Conservation (phyloP, 176 grass and related monocot species). For the Juncus effusus region DNA sequence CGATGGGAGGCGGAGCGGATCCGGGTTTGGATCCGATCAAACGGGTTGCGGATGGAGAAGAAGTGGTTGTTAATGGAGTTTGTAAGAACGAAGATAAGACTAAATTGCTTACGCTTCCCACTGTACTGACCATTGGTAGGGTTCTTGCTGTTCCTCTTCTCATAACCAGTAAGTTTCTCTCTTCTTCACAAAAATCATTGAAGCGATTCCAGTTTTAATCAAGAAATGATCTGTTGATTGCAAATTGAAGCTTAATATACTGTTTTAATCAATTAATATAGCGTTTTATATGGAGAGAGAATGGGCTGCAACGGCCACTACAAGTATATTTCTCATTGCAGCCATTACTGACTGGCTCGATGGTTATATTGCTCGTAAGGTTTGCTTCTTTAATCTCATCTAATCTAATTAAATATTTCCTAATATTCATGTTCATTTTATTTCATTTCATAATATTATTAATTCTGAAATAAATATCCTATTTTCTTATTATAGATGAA, state of each 20-base stretch:
- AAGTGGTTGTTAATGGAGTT: slow-evolving; percentile 34
- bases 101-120: slow-evolving; percentile 80
- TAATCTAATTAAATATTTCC: slow-evolving; percentile 13
- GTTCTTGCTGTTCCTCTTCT: slow-evolving; percentile 86
- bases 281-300: slow-evolving; percentile 84
- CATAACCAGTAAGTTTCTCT: slow-evolving; percentile 56
- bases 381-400: slow-evolving; percentile 29
- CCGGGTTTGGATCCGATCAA: slow-evolving; percentile 20
- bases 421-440: neutral
- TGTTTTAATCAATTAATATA: slow-evolving; percentile 24
- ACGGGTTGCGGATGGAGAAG: slow-evolving; percentile 11
- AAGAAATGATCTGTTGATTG: neutral
- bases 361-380: slow-evolving; percentile 98
- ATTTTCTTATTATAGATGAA: slow-evolving; percentile 57
- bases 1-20: slow-evolving; percentile 44
- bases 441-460: slow-evolving; percentile 2
- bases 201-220: neutral
- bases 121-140: slow-evolving; percentile 81
- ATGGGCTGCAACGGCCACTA: slow-evolving; percentile 79
- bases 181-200: too few species aligned
- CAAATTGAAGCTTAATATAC: too few species aligned
- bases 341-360: slow-evolving; percentile 97
- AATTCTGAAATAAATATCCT: neutral
- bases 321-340: slow-evolving; percentile 85
- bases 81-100: slow-evolving; percentile 28